phyloP scores from a whole-genome alignment of 345 rosid genomes.

The rapeseed (Brassica napus) region Da-Ae NC_063442.1:7317001-7317500 shows the following conservation, averaged over 20 bases:
- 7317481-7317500: conserved; percentile 90
- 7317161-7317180: conserved; percentile 97
- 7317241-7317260: conserved; percentile 96
- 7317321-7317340: neutral
- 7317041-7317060: conserved; percentile 99
- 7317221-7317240: conserved; percentile 94
- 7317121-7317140: conserved; percentile 82
- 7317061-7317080: conserved; percentile 96
- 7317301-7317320: neutral
- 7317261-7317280: conserved; percentile 35
- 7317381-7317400: conserved; percentile 94
- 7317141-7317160: conserved; percentile 98
- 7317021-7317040: conserved; percentile 65
- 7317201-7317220: conserved; percentile 98
- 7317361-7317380: conserved; percentile 95
- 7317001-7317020: neutral
- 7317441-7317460: conserved; percentile 99
- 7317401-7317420: conserved; percentile 84
- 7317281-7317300: conserved; percentile 24
- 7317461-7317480: conserved; percentile 98
- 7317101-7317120: conserved; percentile 98
- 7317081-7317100: conserved; percentile 99
- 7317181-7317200: conserved; percentile 99
- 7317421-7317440: conserved; percentile 90
- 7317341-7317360: conserved; percentile 92